Evolutionary conservation across 371 early-diverging fungal genomes (phyloP).

Genomic region (Umbelopsis sp.): DNA sequence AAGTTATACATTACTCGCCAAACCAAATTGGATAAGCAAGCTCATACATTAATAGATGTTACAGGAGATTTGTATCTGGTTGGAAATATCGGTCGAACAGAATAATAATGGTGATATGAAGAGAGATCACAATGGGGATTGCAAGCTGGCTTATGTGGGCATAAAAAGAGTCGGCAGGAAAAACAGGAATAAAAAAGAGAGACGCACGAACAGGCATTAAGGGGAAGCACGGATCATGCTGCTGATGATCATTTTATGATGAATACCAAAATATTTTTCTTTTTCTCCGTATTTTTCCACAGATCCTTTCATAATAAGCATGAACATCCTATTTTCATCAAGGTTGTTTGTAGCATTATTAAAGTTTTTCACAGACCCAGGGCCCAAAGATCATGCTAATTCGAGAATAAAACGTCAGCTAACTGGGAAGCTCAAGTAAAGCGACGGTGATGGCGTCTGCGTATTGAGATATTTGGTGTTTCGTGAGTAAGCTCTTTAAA

Average conservation of each 20-base stretch:
- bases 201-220: not conserved
- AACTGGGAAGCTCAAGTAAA: too few relatives aligned
- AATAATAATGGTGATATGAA: not conserved
- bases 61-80: too few relatives aligned
- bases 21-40: too few relatives aligned
- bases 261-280: not conserved
- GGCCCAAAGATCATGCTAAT: too few relatives aligned
- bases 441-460: too few relatives aligned
- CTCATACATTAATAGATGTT: too few relatives aligned
- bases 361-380: too few relatives aligned
- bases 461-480: too few relatives aligned
- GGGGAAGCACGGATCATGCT: slow-evolving; percentile 18
- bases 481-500: not conserved
- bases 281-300: not conserved
- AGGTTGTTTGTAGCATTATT: too few relatives aligned
- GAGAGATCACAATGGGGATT: not conserved
- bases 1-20: not conserved
- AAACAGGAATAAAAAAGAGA: not conserved
- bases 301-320: not conserved
- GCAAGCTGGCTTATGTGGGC: too few relatives aligned
- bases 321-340: too few relatives aligned
- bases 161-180: not conserved
- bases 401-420: too few relatives aligned
- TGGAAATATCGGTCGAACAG: not conserved
- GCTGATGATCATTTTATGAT: not conserved